Evolutionary conservation across 768 basidiomycete species (phyloP).

Genomic region (Lentinula lateritia): DNA sequence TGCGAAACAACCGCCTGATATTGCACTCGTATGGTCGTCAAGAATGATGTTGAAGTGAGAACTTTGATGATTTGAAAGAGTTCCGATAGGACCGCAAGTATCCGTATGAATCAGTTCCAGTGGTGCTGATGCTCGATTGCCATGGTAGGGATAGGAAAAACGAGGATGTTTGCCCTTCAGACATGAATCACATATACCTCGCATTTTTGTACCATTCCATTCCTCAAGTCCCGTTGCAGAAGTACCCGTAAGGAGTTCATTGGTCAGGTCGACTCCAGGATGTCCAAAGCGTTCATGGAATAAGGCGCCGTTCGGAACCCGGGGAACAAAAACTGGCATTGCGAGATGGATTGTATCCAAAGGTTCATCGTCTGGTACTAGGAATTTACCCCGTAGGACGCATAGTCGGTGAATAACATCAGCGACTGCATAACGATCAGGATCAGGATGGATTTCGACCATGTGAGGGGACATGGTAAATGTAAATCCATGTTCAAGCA

Average conservation of each 20-base stretch:
- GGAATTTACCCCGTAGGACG: background rate
- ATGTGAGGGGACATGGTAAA: background rate
- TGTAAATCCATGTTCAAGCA: background rate
- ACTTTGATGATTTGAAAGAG: too few species aligned
- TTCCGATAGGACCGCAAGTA: too few species aligned
- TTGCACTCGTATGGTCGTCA: too few species aligned
- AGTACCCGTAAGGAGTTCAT: background rate
- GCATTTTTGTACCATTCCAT: background rate
- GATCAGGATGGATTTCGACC: background rate
- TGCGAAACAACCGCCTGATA: too few species aligned
- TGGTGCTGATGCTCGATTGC: background rate
- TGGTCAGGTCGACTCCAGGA: background rate
- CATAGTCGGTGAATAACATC: background rate
- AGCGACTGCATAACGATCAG: conserved; percentile 16
- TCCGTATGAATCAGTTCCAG: background rate
- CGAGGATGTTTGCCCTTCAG: too few species aligned
- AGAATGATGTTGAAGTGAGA: too few species aligned
- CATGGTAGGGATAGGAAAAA: too few species aligned
- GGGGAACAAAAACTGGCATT: background rate
- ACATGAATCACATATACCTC: background rate
- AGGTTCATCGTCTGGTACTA: background rate
- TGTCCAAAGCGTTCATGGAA: background rate
- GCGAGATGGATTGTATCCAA: background rate
- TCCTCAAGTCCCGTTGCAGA: background rate
- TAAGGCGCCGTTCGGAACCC: background rate